Evolutionary conservation across 768 basidiomycete species (phyloP).

Genomic region (Dentipellis fragilis): DNA sequence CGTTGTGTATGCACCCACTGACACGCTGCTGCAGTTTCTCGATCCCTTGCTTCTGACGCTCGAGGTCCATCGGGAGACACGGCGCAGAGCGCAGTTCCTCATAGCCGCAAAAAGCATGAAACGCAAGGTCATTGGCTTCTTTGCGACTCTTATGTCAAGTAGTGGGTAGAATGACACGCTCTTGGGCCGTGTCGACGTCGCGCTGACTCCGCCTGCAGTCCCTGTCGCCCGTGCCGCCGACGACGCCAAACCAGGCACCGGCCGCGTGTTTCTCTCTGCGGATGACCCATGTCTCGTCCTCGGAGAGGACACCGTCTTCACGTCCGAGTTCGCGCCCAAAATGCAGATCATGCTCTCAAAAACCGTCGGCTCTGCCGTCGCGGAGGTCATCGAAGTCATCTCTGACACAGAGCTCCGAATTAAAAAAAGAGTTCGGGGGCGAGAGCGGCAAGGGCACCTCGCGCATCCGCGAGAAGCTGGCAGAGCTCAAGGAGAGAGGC

Average conservation of each 20-base stretch:
- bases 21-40: conserved; percentile 61
- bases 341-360: conserved; percentile 88
- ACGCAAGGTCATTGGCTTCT: conserved; percentile 62
- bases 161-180: conserved; percentile 42
- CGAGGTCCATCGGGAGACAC: conserved; percentile 76
- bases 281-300: conserved; percentile 75
- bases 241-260: conserved; percentile 64
- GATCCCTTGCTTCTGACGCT: conserved; percentile 79
- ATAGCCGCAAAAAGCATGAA: conserved; percentile 87
- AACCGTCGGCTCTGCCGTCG: conserved; percentile 60
- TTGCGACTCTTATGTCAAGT: conserved; percentile 74
- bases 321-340: conserved; percentile 56
- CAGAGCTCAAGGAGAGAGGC: conserved; percentile 47
- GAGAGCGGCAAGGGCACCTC: conserved; percentile 67
- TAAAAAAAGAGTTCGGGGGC: conserved; percentile 77
- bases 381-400: conserved; percentile 81
- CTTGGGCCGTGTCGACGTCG: not conserved
- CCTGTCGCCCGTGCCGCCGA: conserved; percentile 92
- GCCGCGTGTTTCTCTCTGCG: conserved; percentile 57
- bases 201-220: conserved; percentile 35
- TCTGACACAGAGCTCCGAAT: conserved; percentile 79
- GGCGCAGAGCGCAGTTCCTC: conserved; percentile 73
- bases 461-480: conserved; percentile 55
- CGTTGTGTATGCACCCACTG: not conserved
- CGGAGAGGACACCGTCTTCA: conserved; percentile 77